Base-by-base conservation (phyloP, 2,329 filamentous ascomycete species). In the Exophiala mesophila region DNA sequence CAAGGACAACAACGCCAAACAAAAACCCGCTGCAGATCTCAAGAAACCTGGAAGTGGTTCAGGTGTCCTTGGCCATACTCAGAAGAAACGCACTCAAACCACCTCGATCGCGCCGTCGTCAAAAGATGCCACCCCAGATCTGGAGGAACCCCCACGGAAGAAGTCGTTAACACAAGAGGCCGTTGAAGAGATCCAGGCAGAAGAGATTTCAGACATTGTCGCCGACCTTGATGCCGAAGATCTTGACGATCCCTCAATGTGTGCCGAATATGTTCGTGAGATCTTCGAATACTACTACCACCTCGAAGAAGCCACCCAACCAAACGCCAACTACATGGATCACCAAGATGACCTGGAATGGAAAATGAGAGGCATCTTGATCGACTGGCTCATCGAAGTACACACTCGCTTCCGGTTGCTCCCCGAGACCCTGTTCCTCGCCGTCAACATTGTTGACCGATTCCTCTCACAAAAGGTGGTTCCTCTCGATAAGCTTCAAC, bases 301-400 rank as follows among this genome's bases (percentile, higher is more conserved):
- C 57, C 78, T 97, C 17, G 92, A 98, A 69, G 72, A 82, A 52
- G 69, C 74, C 63, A 88, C 73, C 66, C 80, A 89, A 60, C 88
- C 90, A 55, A 96, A 97, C 68, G 83, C 88, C 13, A 72, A 92
- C 50, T 98, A 98, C 72, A 98, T 98, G 82, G 78, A 85, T 37
- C 86, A 90, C 67, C 92, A 98, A 63, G 85, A 86, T 52, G 88
- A 96, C 57, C 75, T 98, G 9, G 90, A 96, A 66, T 98, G 92
- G 92, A 95, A 95, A 77, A 96, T 94, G 71, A 87, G 92, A 57
- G 90, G 89, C 52, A 96, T 98, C 55, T 78, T 98, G 41, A 82
- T 97, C 54, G 92, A 98, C 70, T 98, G 92, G 92, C 77, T 98
- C 53, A 89, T 98, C 51, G 92, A 98, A 66, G 92, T 98, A 34